Evolutionary conservation across 371 early-diverging fungal species (phyloP).

Genomic region (Mucor sp.): DNA sequence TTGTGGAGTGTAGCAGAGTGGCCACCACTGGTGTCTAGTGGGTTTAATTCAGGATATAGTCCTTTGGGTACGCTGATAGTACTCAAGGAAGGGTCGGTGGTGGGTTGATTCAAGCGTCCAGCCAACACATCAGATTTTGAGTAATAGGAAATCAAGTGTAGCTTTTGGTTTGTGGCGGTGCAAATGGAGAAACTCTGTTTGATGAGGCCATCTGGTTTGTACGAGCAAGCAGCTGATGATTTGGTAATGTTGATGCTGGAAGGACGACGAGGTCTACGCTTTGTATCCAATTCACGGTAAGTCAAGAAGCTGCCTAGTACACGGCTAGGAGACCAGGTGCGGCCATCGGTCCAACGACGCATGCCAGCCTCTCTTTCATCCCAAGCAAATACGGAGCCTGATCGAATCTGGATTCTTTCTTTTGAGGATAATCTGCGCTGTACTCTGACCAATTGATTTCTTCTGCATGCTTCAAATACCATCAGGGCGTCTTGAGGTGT

Average conservation of each 20-base stretch:
- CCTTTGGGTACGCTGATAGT: slow-evolving; percentile 62
- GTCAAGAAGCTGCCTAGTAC: slow-evolving; percentile 76
- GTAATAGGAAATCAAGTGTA: slow-evolving; percentile 89
- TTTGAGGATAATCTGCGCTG: slow-evolving; percentile 74
- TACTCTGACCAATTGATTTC: slow-evolving; percentile 65
- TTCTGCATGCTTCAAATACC: slow-evolving; percentile 83
- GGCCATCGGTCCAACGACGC: slow-evolving; percentile 90
- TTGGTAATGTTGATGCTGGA: slow-evolving; percentile 26
- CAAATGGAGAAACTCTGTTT: slow-evolving; percentile 69
- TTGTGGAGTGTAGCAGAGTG: slow-evolving; percentile 43
- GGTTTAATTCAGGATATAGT: slow-evolving; percentile 63
- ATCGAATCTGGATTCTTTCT: slow-evolving; percentile 63
- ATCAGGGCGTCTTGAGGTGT: slow-evolving; percentile 82
- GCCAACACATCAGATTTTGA: slow-evolving; percentile 70
- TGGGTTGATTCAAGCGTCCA: slow-evolving; percentile 56
- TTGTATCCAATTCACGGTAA: slow-evolving; percentile 74
- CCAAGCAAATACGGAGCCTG: slow-evolving; percentile 87
- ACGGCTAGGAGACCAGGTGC: slow-evolving; percentile 85
- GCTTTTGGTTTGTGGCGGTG: slow-evolving; percentile 76
- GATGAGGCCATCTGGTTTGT: slow-evolving; percentile 61
- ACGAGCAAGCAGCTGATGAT: slow-evolving; percentile 48
- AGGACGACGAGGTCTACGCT: slow-evolving; percentile 44
- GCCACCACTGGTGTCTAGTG: slow-evolving; percentile 50
- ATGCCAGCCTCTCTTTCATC: slow-evolving; percentile 86
- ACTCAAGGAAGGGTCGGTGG: slow-evolving; percentile 51